Conservation (phyloP, 2,329 filamentous ascomycete genomes). For the Hypocreales sp. region DNA sequence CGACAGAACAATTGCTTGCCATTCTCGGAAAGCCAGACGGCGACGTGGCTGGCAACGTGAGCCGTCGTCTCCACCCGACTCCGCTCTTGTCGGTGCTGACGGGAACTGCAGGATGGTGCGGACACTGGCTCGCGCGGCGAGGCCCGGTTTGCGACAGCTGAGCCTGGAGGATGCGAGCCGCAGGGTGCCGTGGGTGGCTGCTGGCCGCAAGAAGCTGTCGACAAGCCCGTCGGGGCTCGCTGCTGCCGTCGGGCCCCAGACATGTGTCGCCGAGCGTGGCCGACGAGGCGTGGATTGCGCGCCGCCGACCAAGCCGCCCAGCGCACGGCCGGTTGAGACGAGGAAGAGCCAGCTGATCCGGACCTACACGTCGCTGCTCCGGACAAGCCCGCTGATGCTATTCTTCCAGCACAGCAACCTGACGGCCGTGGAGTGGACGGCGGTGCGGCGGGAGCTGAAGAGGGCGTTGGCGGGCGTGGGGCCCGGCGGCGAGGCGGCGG, state of each 20-base stretch:
- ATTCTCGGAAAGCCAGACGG: too few relatives aligned
- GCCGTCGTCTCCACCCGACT: too few relatives aligned
- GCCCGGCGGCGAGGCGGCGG: constrained; percentile 15
- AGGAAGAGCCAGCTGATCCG: constrained; percentile 81
- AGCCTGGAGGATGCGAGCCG: constrained; percentile 1
- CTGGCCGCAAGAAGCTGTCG: constrained; percentile 5
- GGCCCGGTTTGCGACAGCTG: constrained; percentile 8
- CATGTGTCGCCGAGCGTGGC: constrained; percentile 3
- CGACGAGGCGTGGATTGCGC: constrained; percentile 30
- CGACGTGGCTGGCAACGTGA: too few relatives aligned
- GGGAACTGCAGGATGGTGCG: too few relatives aligned
- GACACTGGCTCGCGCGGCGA: constrained; percentile 4
- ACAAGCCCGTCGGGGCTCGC: constrained; percentile 9
- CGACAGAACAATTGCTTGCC: too few relatives aligned
- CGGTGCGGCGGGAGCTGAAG: constrained; percentile 26
- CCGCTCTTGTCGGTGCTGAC: too few relatives aligned
- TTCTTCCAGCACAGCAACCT: constrained; percentile 64
- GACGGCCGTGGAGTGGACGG: constrained; percentile 46
- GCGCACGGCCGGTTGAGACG: constrained; percentile 70
- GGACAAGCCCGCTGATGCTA: constrained; percentile 70
- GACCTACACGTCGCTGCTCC: constrained; percentile 76
- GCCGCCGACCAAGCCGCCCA: constrained; percentile 68
- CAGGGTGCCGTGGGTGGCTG: constrained; percentile 7
- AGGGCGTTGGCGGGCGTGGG: constrained; percentile 27
- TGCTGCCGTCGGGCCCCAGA: constrained; percentile 6